Evolutionary conservation across 2,329 filamentous ascomycete genomes (phyloP).

Genomic region (Tolypocladium ovalisporum): DNA sequence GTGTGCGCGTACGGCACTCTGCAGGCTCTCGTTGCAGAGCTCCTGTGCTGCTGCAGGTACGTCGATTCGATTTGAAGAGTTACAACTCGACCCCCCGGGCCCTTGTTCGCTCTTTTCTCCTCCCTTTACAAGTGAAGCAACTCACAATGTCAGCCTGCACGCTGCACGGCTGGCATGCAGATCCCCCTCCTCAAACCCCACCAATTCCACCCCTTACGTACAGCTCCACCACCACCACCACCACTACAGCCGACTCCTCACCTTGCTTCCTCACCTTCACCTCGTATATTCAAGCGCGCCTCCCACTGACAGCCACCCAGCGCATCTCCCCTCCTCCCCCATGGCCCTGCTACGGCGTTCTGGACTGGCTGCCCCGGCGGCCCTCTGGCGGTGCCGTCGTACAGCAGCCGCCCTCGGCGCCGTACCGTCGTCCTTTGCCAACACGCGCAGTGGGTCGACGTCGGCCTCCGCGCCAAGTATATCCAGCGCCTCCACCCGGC

Average conservation of each 20-base stretch:
- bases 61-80: neutral
- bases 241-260: neutral
- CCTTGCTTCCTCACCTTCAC: neutral
- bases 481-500: neutral
- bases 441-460: neutral
- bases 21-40: neutral
- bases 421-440: conserved; percentile 1
- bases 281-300: neutral
- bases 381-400: conserved; percentile 10
- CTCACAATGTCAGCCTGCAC: neutral
- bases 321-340: neutral
- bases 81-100: neutral
- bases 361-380: conserved; percentile 11
- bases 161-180: neutral
- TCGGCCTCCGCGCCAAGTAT: neutral
- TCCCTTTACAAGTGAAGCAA: neutral
- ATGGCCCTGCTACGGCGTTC: conserved; percentile 16
- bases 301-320: neutral
- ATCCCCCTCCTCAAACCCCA: neutral
- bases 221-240: neutral
- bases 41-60: neutral
- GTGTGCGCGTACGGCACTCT: neutral
- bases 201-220: neutral
- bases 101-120: neutral
- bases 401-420: conserved; percentile 4